Conservation (phyloP, 1,284 basidiomycete genomes). For the Fomitopsis betulina region DNA sequence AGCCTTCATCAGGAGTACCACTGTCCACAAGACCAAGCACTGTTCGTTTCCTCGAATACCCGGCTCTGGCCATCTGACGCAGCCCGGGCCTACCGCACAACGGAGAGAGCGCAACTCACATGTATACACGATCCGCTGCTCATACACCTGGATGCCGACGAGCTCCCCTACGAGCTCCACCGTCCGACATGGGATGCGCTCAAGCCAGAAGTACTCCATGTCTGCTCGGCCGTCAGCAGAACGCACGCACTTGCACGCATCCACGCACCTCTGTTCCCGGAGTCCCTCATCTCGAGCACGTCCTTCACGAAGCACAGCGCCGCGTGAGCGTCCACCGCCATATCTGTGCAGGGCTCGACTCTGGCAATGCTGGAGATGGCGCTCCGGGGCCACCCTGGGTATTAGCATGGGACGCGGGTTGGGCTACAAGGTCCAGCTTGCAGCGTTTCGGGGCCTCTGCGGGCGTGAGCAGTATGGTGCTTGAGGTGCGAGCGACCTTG, state of each 20-base stretch:
- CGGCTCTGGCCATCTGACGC: too few species aligned
- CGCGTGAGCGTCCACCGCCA: slow-evolving; percentile 60
- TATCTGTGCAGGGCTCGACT: slow-evolving; percentile 11
- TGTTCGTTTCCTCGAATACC: too few species aligned
- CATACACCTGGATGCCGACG: slow-evolving; percentile 56
- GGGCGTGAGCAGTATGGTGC: background rate
- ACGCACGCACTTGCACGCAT: background rate
- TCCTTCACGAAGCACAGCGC: slow-evolving; percentile 59
- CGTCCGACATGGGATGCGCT: slow-evolving; percentile 62
- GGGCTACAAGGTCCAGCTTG: background rate
- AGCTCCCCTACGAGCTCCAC: slow-evolving; percentile 58
- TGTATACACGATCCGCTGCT: slow-evolving; percentile 54
- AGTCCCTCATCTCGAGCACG: slow-evolving; percentile 47
- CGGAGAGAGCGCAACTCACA: slow-evolving; percentile 30
- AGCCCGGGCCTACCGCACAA: background rate
- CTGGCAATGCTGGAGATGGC: too few species aligned
- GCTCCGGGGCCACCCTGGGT: too few species aligned
- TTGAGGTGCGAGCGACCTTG: background rate
- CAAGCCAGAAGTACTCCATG: slow-evolving; percentile 64
- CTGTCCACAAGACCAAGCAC: too few species aligned
- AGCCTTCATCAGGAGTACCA: too few species aligned
- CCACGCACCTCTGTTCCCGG: slow-evolving; percentile 32
- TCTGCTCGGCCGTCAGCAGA: slow-evolving; percentile 6
- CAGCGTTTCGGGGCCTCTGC: background rate
- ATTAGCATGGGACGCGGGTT: background rate